Conservation (phyloP, 176 grass and related monocot species). For the Areca catechu region DNA sequence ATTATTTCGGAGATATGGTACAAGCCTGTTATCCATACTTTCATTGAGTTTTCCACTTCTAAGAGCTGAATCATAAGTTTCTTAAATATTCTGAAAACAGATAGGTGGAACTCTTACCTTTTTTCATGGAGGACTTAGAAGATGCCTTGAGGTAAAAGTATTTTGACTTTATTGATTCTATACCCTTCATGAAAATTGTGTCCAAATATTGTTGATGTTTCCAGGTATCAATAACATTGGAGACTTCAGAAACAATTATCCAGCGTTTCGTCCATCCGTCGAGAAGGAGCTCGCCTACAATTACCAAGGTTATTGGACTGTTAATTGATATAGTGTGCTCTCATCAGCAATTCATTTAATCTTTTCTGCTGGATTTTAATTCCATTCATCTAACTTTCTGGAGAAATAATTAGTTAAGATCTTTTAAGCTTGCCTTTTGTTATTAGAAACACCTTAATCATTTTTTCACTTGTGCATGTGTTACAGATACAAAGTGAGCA, state of each 20-base stretch:
- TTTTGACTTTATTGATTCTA: conserved; percentile 1
- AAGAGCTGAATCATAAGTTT: conserved; percentile 17
- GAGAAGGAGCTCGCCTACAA: conserved; percentile 70
- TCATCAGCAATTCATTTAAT: too few relatives aligned
- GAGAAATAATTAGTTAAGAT: too few relatives aligned
- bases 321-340: too few relatives aligned
- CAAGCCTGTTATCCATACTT: conserved; percentile 1
- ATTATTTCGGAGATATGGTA: conserved; percentile 98
- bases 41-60: neutral
- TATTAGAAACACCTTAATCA: too few relatives aligned
- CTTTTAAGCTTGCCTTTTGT: too few relatives aligned
- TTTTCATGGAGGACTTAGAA: conserved; percentile 60
- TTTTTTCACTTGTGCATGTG: too few relatives aligned
- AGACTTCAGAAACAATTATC: conserved; percentile 87
- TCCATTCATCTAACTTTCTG: too few relatives aligned
- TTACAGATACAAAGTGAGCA: conserved; percentile 81
- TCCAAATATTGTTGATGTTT: neutral
- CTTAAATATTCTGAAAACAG: conserved; percentile 32
- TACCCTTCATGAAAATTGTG: conserved; percentile 6
- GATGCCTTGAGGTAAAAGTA: conserved; percentile 79
- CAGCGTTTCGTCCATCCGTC: conserved; percentile 81
- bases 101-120: conserved; percentile 83
- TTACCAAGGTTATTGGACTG: conserved; percentile 47
- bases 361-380: too few relatives aligned
- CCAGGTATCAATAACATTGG: conserved; percentile 81